Base-by-base conservation (phyloP, 2,329 filamentous ascomycete genomes). In the Pseudocercospora vitis region DNA sequence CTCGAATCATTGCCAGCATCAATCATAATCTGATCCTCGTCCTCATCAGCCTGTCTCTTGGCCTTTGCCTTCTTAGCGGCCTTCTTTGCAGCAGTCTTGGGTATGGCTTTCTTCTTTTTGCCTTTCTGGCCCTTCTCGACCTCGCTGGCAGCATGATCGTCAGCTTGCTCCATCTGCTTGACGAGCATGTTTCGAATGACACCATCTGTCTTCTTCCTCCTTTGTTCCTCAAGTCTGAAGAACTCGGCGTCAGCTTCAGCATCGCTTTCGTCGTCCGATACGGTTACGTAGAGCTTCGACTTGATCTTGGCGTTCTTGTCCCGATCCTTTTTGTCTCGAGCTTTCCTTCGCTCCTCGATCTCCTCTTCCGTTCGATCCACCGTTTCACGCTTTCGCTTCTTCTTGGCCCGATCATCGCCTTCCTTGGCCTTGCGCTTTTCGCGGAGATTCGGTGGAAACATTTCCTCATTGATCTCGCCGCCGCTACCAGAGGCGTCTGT, bases 241-340 rank as follows among this genome's bases (percentile, higher is more conserved):
- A 96, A 96, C 16, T 81, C 83, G 18, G 69, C 76, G 71, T 88
- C 82, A 52, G 83, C 81, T 42, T 91, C 89, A 28, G 81, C 84
- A 65, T 96, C 90, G n/a, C 81, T 86, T 62, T 96, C 91, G 49
- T 97, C 94, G 68, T 97, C 94, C 61, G 87, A 90, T 31, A 86
- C 85, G 53, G 87, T 82, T 47, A 99, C 87, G 64, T 85, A 92
- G 32, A 92, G 73, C 19, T 86, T 85, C 64, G 88, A 95, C 77
- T 96, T 97, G 73, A 94, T 87, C 68, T 87, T 88, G 26, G 78
- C 77, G 45, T 84, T 80, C 71, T 91, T 91, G 65, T 91, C 89
- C n/a, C 82, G 75, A 61, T 95, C 85, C 61, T 82, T 86, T 48
- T 85, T 78, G 50, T 82, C 79, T 31, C 86, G 79, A 50, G 78